Conservation (phyloP, 371 early-diverging fungal species). For the Mucor plumbeus region DNA sequence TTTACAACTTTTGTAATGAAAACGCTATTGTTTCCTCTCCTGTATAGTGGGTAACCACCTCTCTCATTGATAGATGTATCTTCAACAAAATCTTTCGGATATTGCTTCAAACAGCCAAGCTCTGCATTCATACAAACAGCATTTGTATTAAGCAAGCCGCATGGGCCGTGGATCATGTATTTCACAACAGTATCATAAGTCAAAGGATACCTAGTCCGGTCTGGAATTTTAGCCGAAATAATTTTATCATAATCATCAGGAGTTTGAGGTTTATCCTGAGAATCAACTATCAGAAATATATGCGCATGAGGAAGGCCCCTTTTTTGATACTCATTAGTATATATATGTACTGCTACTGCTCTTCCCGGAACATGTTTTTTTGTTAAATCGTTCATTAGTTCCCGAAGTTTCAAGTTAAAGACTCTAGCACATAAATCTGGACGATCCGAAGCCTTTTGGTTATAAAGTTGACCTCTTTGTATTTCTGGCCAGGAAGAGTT, state of each 20-base stretch:
- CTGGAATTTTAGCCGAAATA: constrained; percentile 39
- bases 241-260: constrained; percentile 29
- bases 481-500: constrained; percentile 46
- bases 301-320: constrained; percentile 40
- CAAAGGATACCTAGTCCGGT: constrained; percentile 21
- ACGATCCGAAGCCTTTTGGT: constrained; percentile 22
- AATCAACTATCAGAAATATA: constrained; percentile 35
- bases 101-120: constrained; percentile 10
- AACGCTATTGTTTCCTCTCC: not conserved
- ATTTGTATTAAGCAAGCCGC: constrained; percentile 16
- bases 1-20: not conserved
- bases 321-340: constrained; percentile 39
- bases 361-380: constrained; percentile 27
- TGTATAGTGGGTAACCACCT: not conserved
- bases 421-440: constrained; percentile 29
- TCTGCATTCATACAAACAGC: too few species aligned
- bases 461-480: not conserved
- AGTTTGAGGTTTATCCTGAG: constrained; percentile 18
- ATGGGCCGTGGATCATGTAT: constrained; percentile 45
- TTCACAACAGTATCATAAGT: constrained; percentile 31
- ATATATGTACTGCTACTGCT: constrained; percentile 15
- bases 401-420: constrained; percentile 30
- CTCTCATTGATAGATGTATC: not conserved
- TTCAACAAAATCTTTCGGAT: constrained; percentile 4
- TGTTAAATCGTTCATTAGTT: constrained; percentile 26